Evolutionary conservation across 2,329 filamentous ascomycete genomes (phyloP), one percentile per base, ranked within the genome.

Genomic region (Fusarium nisikadoi): DNA sequence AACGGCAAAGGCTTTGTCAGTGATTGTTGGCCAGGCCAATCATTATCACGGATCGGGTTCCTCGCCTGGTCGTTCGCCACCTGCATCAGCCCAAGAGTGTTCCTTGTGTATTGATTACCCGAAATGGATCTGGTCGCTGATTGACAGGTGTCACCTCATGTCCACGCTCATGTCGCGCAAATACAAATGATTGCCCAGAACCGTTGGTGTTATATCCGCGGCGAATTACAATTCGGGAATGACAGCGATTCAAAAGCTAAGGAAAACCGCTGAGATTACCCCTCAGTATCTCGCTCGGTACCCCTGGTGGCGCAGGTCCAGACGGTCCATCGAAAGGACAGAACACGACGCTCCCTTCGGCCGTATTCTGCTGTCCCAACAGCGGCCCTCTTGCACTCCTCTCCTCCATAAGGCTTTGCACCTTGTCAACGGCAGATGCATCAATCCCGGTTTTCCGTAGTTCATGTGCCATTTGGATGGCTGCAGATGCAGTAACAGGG

Each of bases 381-480:
- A 75, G n/a, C 2, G 75, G 74, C 2, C 71, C 66, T 9, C 62
- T 72, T 19, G 65, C 39, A 8, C 58, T 50, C 42, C 66, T 70
- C 41, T 54, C 69, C 2, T 31, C 61, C 65, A 74, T 71, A 2
- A 76, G 71, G 23, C 43, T 49, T 12, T 35, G 31, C 10, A 76
- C 73, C 66, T 76, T 79, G 1, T 72, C 60, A n/a, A 79, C 60
- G 0, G 76, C 76, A 2, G 55, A 58, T 1, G 76, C 58, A 41
- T 79, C 75, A 27, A 78, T 63, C 0, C 76, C 77, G 2, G 71
- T 74, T 77, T 88, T 87, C 35, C 62, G 64, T 13, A 93, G 84
- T 71, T 93, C 91, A 25, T 92, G 86, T 65, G 92, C 90, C 25
- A 93, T 82, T 76, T 94, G 92, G 6, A 91, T 86, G 17, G 93